phyloP scores from a whole-genome alignment of 2,329 filamentous ascomycete genomes.

The Aspergillus flavus region DNA sequence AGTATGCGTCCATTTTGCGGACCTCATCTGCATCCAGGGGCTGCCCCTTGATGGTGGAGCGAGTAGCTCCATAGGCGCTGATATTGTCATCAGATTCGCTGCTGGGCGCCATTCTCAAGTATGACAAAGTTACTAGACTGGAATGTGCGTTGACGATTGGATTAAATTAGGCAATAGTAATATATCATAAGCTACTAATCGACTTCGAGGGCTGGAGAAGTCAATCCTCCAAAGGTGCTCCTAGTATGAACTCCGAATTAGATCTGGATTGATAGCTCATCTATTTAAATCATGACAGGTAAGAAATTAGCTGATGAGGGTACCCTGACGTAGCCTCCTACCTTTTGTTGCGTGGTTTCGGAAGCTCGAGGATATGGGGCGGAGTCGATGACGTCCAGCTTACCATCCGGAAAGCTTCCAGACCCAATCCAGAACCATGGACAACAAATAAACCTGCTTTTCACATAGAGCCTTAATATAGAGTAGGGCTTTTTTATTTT shows the following conservation, averaged over 20 bases:
- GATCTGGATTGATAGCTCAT: neutral
- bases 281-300: neutral
- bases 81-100: constrained; percentile 47
- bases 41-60: constrained; percentile 63
- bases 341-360: neutral
- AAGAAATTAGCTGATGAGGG: neutral
- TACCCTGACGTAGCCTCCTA: neutral
- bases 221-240: neutral
- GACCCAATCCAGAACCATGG: neutral
- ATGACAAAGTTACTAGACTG: too few relatives aligned
- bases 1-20: constrained; percentile 70
- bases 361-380: neutral
- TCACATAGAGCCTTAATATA: neutral
- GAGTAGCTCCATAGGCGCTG: constrained; percentile 65
- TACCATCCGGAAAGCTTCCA: neutral
- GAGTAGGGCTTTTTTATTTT: neutral
- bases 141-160: too few relatives aligned
- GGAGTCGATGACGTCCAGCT: neutral
- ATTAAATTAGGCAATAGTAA: neutral
- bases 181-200: neutral
- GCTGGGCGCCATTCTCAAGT: neutral
- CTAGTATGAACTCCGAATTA: neutral
- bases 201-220: neutral
- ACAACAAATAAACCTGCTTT: neutral
- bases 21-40: constrained; percentile 69